Evolutionary conservation across 768 basidiomycete genomes (phyloP).

Genomic region (Rossbeevera mucosa): DNA sequence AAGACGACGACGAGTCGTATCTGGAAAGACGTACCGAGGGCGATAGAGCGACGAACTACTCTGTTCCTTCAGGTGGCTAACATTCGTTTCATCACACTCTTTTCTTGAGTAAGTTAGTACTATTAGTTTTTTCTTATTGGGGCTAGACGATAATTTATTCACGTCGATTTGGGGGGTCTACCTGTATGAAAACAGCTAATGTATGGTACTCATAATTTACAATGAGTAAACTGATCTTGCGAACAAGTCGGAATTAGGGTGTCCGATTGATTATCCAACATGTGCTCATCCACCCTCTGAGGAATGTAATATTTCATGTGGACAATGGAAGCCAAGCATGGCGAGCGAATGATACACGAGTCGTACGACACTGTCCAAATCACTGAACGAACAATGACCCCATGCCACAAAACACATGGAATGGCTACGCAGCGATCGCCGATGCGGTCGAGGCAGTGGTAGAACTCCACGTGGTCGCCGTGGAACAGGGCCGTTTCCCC

Average conservation of each 20-base stretch:
- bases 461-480: slow-evolving; percentile 14
- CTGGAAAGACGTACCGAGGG: slow-evolving; percentile 22
- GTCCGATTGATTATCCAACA: slow-evolving; percentile 10
- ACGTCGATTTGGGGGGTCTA: slow-evolving; percentile 15
- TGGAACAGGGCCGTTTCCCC: slow-evolving; percentile 33
- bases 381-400: background rate
- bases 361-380: slow-evolving; percentile 15
- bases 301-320: slow-evolving; percentile 12
- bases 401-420: slow-evolving; percentile 23
- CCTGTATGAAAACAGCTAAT: slow-evolving; percentile 24
- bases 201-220: slow-evolving; percentile 27
- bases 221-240: slow-evolving; percentile 7
- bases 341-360: slow-evolving; percentile 15
- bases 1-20: slow-evolving; percentile 25
- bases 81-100: slow-evolving; percentile 2
- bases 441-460: slow-evolving; percentile 10
- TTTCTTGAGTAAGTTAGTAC: slow-evolving; percentile 5
- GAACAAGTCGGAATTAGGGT: slow-evolving; percentile 1
- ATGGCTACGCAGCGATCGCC: slow-evolving; percentile 15
- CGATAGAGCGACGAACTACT: slow-evolving; percentile 22
- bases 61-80: slow-evolving; percentile 27
- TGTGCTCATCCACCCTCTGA: slow-evolving; percentile 12
- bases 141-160: slow-evolving; percentile 23
- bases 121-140: slow-evolving; percentile 13
- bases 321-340: slow-evolving; percentile 24